A percentile compares a stretch with the other conserved stretches of the same genome.
Conservation (phyloP, 768 basidiomycete genomes). For the Galerina sulciceps region DNA sequence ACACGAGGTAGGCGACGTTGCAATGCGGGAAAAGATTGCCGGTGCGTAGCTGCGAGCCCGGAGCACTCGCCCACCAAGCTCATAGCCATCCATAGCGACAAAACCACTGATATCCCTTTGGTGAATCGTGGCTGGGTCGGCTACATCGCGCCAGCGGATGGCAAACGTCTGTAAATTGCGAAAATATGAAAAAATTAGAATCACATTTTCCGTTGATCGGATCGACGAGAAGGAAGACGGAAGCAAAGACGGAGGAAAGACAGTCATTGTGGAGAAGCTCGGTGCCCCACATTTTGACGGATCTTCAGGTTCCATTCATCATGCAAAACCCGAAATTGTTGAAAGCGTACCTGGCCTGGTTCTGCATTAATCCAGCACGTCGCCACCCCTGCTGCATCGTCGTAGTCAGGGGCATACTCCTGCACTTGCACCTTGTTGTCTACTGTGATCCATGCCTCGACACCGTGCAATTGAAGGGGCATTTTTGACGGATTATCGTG, state of each 20-base stretch:
- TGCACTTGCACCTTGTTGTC: conserved; percentile 30
- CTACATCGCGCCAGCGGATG: conserved; percentile 32
- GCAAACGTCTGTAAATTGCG: conserved; percentile 25
- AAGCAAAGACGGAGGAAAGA: conserved; percentile 4
- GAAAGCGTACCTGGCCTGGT: conserved; percentile 29
- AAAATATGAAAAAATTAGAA: conserved; percentile 12
- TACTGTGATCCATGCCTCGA: conserved; percentile 34
- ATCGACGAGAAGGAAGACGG: conserved; percentile 4
- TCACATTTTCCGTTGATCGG: neutral
- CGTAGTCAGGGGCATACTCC: conserved; percentile 30
- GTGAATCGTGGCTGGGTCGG: conserved; percentile 23
- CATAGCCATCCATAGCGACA: conserved; percentile 33
- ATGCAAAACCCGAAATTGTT: neutral
- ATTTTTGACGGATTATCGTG: conserved; percentile 11
- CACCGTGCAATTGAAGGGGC: conserved; percentile 32
- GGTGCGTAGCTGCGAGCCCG: conserved; percentile 33
- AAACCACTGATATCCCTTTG: conserved; percentile 32
- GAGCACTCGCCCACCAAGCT: conserved; percentile 33
- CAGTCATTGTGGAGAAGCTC: neutral
- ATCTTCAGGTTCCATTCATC: neutral
- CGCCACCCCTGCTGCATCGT: conserved; percentile 24
- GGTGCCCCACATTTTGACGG: neutral
- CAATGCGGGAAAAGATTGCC: conserved; percentile 34
- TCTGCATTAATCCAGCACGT: conserved; percentile 35
- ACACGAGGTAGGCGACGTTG: conserved; percentile 33